Evolutionary conservation across 2,329 filamentous ascomycete species (phyloP).

Genomic region (Calonectria ilicicola): DNA sequence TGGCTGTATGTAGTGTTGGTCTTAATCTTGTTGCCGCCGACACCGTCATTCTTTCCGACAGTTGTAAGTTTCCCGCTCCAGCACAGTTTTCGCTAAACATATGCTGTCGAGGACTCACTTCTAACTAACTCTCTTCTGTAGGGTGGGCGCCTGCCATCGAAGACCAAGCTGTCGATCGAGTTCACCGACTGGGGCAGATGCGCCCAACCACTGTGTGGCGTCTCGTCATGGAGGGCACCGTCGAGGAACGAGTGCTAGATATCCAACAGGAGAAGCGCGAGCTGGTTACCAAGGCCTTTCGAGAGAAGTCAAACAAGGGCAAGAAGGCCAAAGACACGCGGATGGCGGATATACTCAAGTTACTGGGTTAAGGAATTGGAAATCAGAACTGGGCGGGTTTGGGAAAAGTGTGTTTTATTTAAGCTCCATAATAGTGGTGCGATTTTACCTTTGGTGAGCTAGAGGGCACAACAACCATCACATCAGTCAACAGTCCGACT

Average conservation of each 20-base stretch:
- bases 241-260: slow-evolving; percentile 84
- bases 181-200: slow-evolving; percentile 87
- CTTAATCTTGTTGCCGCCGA: slow-evolving; percentile 89
- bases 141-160: slow-evolving; percentile 95
- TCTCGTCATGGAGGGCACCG: slow-evolving; percentile 81
- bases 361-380: slow-evolving; percentile 50
- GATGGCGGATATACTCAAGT: slow-evolving; percentile 65
- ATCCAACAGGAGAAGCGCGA: slow-evolving; percentile 85
- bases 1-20: slow-evolving; percentile 86
- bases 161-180: slow-evolving; percentile 89
- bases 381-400: not conserved
- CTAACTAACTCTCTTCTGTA: slow-evolving; percentile 31
- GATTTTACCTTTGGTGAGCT: not conserved
- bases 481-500: not conserved
- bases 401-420: not conserved
- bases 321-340: slow-evolving; percentile 69
- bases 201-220: slow-evolving; percentile 83
- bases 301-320: slow-evolving; percentile 69
- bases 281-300: slow-evolving; percentile 82
- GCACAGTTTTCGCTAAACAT: not conserved
- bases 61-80: slow-evolving; percentile 61
- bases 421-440: not conserved
- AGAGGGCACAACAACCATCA: not conserved
- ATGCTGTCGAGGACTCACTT: not conserved
- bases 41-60: slow-evolving; percentile 85